phyloP scores from a whole-genome alignment of 1,139 yeast species.

The Geotrichum carabidarum region DNA sequence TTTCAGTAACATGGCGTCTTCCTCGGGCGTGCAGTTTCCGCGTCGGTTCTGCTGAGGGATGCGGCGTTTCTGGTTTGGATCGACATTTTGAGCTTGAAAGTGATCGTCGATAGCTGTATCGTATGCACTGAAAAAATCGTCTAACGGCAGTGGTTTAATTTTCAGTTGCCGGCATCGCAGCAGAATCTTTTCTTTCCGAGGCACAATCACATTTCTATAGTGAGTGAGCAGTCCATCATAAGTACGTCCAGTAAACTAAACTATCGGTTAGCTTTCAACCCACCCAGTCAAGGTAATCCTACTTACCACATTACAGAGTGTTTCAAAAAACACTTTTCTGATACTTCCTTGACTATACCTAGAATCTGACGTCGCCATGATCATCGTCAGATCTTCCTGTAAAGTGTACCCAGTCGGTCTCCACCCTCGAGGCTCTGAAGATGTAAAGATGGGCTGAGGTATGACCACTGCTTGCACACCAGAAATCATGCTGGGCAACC shows the following conservation, averaged over 20 bases:
- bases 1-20: conserved; percentile 6
- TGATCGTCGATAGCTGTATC: conserved; percentile 1
- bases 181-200: neutral
- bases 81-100: too few relatives aligned
- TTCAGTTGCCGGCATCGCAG: neutral
- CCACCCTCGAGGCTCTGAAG: neutral
- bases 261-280: neutral
- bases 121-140: conserved; percentile 7
- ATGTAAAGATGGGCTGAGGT: neutral
- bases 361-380: conserved; percentile 6
- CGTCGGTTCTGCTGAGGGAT: neutral
- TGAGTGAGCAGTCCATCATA: conserved; percentile 8
- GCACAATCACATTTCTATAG: neutral
- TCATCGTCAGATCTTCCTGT: conserved; percentile 12
- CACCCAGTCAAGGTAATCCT: too few relatives aligned
- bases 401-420: conserved; percentile 4
- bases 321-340: conserved; percentile 6
- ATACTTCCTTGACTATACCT: conserved; percentile 8
- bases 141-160: conserved; percentile 5
- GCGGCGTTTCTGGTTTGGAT: too few relatives aligned
- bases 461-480: neutral
- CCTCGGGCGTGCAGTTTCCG: conserved; percentile 10
- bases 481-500: neutral
- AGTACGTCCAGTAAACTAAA: conserved; percentile 3
- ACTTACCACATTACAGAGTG: conserved; percentile 2